Evolutionary conservation across 1,284 basidiomycete species (phyloP), one percentile per base, ranked within the genome.

Genomic region (Trichosporon asahii): DNA sequence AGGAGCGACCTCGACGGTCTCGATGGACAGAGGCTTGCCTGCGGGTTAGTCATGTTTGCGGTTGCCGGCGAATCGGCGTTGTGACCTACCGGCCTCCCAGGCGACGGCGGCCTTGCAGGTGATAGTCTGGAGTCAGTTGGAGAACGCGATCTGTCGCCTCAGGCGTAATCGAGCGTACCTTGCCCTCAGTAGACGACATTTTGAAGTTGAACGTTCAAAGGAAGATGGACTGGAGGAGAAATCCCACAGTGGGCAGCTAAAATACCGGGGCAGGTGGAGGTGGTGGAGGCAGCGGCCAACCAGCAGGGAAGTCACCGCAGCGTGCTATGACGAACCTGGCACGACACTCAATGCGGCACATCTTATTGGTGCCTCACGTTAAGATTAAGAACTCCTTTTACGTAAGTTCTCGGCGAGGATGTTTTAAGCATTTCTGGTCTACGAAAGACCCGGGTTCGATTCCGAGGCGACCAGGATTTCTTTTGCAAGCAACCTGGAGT

Each of bases 101-200:
- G 95, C 97, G 73, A 98, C 90, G 66, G 95, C 95, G 66, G 95
- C 94, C 84, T 94, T 95, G 87, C 95, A 98, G 70, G 87, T 92
- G 85, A 98, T 97, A 69, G 88, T 83, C 85, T 82, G 66, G 0
- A 14, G 55, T 64, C 37, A 68, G 68, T 27, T 4, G 9, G 40
- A n/a, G 12, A 11, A 18, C 8, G 3, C 37, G 27, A 29, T 4
- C 3, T 33, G 14, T 25, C 25, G n/a, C 7, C 18, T 15, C 27
- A 27, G 64, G 7, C 15, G n/a, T 2, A 7, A 23, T 0, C 0
- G 0, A 25, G n/a, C 70, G n/a, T 40, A 72, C 70, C 70, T 73
- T 73, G 55, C 72, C 72, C 37, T 68, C 66, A 15, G 69, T 73
- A 18, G 69, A 70, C 66, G 64, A 64, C 55, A 66, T 64, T 64